Base-by-base conservation (phyloP, 2,329 filamentous ascomycete species). In the Neurospora sp. region DNA sequence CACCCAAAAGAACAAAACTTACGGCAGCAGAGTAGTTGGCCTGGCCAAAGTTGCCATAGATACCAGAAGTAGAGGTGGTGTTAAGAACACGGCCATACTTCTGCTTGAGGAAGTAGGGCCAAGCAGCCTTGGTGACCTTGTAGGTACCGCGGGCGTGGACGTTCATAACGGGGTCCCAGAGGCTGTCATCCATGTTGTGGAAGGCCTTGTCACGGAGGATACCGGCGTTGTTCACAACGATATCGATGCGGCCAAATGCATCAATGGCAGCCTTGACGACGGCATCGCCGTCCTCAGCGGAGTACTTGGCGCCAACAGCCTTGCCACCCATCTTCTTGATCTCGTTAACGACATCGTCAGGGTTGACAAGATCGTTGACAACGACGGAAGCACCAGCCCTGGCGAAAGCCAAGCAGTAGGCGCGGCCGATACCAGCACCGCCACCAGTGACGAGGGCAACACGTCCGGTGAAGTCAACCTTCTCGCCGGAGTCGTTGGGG, bases 41-140 rank as follows among this genome's bases (percentile, higher is more conserved):
- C 83, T 99, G 96, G 73, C 96, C 96, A 80, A 99, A 99, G 87
- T 97, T 99, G 76, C 96, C 96, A 80, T 99, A 99, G 81, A 99
- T 97, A 82, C 96, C 96, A 76, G 92, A 96, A 67, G 96, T 98
- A 41, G 93, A 97, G 52, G 96, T 96, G 66, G 96, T 99, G 86
- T 99, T 99, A 78, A 99, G 86, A 72, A 99, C 89, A 77, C 96
- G 93, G 75, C 96, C 96, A 78, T 97, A 99, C 86, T 97, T 98
- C 82, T 99, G 96, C 87, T 97, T 97, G 68, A 98, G 86, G 86
- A 99, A 92, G 82, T 96, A 92, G 67, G 96, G 96, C 93, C 95
- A 99, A 23, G 96, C 96, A 72, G 96, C 96, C 87, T 97, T 97
- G 79, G 93, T 95, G 74, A 95, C 89, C 84, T 97, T 97, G 85